Base-by-base conservation (phyloP, 1,284 basidiomycete species). In the Trametes hirsuta region DNA sequence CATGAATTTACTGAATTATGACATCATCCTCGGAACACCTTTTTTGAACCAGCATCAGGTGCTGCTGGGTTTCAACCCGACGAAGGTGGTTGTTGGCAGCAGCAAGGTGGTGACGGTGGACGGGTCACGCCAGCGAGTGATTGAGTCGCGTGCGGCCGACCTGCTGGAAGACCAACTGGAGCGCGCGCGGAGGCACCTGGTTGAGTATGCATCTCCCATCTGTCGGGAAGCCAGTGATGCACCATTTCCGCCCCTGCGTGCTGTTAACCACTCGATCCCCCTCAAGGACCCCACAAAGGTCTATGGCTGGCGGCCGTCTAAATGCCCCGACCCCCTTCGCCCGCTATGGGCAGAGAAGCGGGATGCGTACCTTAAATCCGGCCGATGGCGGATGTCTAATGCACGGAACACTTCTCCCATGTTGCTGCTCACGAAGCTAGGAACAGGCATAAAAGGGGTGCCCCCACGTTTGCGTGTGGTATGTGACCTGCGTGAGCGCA, bases 321-420 rank as follows among this genome's bases (percentile, higher is more conserved):
- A 14, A 2, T 39, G 24, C 9, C 45, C 44, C 10, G 41, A 44
- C 30, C 30, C 49, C 9, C 22, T 51, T 1, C 39, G 21, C 2
- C 22, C 11, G 5, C 14, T n/a, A 0, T 51, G 49, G 72, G 45
- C 46, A 0, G 64, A 67, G 24, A 77, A 77, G 47, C 53, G 67
- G 0, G 65, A 75, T 12, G 54, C 66, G 0, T 76, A 76, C 58
- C 18, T 74, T 0, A 49, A 58, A 1, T 68, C 69, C 0, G 73
- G 75, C 0, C 58, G 71, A 2, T 77, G 76, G 75, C 44, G 63
- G 14, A 53, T 70, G 10, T 49, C 54, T 0, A 72, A 56, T 4
- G 71, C 68, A 0, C 52, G 47, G 0, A 76, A 75, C 30, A 77
- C 76, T 0, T 62, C 79, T 10, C 74, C 77, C 8, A 63, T 79